Percentiles rank a stretch among this genome's conserved stretches.
phyloP scores from a whole-genome alignment of 192 early-diverging fungal genomes.

The Coemansia sp. region DNA sequence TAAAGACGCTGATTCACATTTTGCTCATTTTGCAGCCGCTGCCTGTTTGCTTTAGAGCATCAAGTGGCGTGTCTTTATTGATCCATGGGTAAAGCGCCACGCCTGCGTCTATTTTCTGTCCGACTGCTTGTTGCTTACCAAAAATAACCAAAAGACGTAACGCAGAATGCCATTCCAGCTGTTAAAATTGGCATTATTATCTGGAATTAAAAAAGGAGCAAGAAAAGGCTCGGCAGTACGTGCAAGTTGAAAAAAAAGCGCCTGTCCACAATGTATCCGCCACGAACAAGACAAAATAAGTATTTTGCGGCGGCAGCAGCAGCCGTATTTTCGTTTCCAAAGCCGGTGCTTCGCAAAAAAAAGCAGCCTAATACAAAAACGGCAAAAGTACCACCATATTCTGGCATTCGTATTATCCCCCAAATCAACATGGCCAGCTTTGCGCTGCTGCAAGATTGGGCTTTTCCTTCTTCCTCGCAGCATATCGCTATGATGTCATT shows the following conservation, averaged over 20 bases:
- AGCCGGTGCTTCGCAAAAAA: no score
- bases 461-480: neutral
- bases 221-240: neutral
- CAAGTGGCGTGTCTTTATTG: constrained; percentile 6
- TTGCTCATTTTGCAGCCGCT: no score
- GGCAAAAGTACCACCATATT: neutral
- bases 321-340: no score
- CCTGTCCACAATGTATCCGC: neutral
- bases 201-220: neutral
- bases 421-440: neutral
- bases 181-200: neutral
- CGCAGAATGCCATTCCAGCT: neutral
- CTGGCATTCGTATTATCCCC: neutral
- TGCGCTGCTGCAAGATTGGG: neutral
- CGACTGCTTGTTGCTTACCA: neutral
- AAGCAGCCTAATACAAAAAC: no score
- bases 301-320: neutral
- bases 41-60: neutral
- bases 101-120: neutral
- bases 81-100: constrained; percentile 7
- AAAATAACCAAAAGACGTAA: neutral
- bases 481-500: neutral
- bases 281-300: neutral
- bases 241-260: neutral
- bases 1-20: no score